A percentile compares a stretch with the other conserved stretches of the same genome.
phyloP scores from a whole-genome alignment of 768 basidiomycete species.

The Tricholoma sp. region DNA sequence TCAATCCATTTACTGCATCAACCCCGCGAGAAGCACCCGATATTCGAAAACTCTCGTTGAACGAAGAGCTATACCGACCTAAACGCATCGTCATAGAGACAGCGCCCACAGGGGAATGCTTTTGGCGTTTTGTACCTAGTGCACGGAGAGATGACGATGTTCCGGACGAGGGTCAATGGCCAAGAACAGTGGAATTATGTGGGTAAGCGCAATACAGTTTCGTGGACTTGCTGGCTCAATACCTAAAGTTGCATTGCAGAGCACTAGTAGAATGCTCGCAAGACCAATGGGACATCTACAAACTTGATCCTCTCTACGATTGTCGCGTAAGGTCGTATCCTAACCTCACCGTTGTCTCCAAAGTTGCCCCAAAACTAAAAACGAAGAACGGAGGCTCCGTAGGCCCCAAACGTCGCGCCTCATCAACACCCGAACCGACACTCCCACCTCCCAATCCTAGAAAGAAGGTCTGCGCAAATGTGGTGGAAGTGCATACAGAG shows the following conservation, averaged over 20 bases:
- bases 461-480: slow-evolving; percentile 2
- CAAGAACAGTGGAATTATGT: slow-evolving; percentile 59
- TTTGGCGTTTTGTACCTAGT: slow-evolving; percentile 77
- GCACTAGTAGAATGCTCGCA: slow-evolving; percentile 49
- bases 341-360: slow-evolving; percentile 29
- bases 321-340: slow-evolving; percentile 51
- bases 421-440: slow-evolving; percentile 7
- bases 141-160: slow-evolving; percentile 55
- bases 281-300: slow-evolving; percentile 86
- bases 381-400: slow-evolving; percentile 9
- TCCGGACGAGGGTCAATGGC: slow-evolving; percentile 66
- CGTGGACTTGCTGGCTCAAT: slow-evolving; percentile 1
- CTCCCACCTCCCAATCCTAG: neutral
- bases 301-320: slow-evolving; percentile 70
- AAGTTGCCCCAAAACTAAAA: slow-evolving; percentile 14
- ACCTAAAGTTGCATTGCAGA: slow-evolving; percentile 25
- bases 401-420: slow-evolving; percentile 13
- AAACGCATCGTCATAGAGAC: slow-evolving; percentile 76
- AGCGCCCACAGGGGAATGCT: slow-evolving; percentile 44
- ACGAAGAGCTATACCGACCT: slow-evolving; percentile 46
- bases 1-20: slow-evolving; percentile 64
- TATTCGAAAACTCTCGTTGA: slow-evolving; percentile 35
- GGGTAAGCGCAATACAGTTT: slow-evolving; percentile 44
- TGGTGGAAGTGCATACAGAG: slow-evolving; percentile 13
- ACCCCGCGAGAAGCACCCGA: slow-evolving; percentile 29